Percentiles rank a stretch among this genome's conserved stretches.
Evolutionary conservation across 2,329 filamentous ascomycete species (phyloP).

Genomic region (Chrysoporthe austroafricana): DNA sequence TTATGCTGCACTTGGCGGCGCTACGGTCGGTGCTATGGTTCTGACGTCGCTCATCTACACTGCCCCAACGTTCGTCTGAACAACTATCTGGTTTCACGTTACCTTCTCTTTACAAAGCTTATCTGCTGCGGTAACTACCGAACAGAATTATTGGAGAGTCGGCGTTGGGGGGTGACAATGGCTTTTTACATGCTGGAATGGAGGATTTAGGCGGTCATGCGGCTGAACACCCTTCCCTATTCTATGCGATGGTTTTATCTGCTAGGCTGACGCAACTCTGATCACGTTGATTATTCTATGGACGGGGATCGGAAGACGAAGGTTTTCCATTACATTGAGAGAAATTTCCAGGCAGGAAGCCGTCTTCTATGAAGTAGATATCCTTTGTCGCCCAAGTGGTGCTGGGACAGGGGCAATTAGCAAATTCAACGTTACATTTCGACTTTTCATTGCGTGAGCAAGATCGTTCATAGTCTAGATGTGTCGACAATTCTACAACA

Average conservation of each 20-base stretch:
- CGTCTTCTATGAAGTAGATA: background rate
- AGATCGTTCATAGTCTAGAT: background rate
- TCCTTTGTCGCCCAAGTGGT: background rate
- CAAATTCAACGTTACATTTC: background rate
- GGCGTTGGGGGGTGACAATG: background rate
- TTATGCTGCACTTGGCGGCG: slow-evolving; percentile 43
- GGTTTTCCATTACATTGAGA: background rate
- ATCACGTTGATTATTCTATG: background rate
- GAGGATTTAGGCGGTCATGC: background rate
- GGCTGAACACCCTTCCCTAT: background rate
- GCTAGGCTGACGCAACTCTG: background rate
- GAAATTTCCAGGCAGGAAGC: background rate
- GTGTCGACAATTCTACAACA: background rate
- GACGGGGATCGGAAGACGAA: background rate
- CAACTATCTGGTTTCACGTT: background rate
- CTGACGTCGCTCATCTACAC: slow-evolving; percentile 44
- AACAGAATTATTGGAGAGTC: background rate
- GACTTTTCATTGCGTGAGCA: background rate
- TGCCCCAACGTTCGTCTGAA: slow-evolving; percentile 36
- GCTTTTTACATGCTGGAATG: background rate
- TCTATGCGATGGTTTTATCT: background rate
- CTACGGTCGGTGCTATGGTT: slow-evolving; percentile 41
- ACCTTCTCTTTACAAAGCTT: background rate
- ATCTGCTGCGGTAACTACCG: background rate
- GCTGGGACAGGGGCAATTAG: background rate